phyloP scores from a whole-genome alignment of 2,329 filamentous ascomycete genomes.

The Hymenoscyphus linearis region DNA sequence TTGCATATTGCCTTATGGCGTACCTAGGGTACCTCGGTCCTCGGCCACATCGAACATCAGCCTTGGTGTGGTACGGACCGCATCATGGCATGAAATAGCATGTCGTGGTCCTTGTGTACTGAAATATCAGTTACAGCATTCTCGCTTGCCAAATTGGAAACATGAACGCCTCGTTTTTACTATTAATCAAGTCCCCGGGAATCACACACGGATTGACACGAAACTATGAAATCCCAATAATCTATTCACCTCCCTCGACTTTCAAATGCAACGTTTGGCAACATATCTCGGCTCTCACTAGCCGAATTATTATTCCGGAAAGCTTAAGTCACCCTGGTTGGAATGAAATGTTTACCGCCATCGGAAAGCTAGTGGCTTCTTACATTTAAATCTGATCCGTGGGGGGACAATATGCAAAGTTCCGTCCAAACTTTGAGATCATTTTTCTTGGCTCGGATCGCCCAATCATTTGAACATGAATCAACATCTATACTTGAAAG shows the following conservation, averaged over 20 bases:
- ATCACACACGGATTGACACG: background rate
- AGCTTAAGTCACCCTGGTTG: background rate
- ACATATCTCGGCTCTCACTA: background rate
- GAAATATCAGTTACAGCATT: background rate
- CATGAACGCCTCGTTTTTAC: background rate
- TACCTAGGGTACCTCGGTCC: background rate
- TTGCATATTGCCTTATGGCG: background rate
- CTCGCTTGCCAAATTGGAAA: background rate
- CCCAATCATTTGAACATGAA: background rate
- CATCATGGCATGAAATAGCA: background rate
- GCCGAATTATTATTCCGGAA: background rate
- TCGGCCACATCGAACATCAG: background rate
- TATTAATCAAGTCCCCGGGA: background rate
- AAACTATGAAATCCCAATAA: background rate
- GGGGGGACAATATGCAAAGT: background rate
- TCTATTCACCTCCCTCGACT: background rate
- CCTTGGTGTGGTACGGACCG: background rate
- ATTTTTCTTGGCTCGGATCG: background rate
- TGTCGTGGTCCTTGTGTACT: background rate
- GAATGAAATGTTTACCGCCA: background rate
- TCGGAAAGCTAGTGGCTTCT: background rate
- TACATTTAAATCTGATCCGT: background rate
- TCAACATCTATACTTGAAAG: background rate
- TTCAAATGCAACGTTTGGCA: background rate
- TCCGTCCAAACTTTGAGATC: background rate